A percentile compares a stretch with the other conserved stretches of the same genome.
These are phyloP conservation scores for Tuber indicum DNA, from an alignment of 495 filamentous ascomycete species.

Conservation along the genomic window DNA sequence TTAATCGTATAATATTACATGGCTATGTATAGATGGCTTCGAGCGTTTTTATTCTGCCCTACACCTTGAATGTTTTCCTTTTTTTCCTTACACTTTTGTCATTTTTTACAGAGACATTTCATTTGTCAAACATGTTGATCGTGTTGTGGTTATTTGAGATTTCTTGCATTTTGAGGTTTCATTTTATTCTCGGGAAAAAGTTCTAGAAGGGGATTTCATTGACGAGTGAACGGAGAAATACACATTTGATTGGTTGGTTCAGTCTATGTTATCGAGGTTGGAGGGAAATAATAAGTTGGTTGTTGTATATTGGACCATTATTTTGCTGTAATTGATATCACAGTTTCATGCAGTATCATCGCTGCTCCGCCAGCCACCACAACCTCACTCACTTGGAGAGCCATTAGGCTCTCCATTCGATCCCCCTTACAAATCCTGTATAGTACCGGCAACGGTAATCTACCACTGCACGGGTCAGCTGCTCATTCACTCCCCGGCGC, in stretches of 20 bases:
- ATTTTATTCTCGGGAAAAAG: slow-evolving; percentile 25
- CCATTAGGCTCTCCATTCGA: not conserved
- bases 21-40: slow-evolving; percentile 16
- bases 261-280: not conserved
- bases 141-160: slow-evolving; percentile 9
- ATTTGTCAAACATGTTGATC: slow-evolving; percentile 13
- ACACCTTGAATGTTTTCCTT: not conserved
- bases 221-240: slow-evolving; percentile 7
- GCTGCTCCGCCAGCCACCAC: not conserved
- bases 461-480: not conserved
- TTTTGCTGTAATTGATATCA: not conserved
- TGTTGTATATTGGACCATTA: not conserved
- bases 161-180: slow-evolving; percentile 34
- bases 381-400: not conserved
- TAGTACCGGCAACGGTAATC: not conserved
- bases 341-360: not conserved
- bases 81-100: not conserved
- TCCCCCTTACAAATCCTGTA: not conserved
- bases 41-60: slow-evolving; percentile 8
- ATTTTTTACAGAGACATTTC: slow-evolving; percentile 2
- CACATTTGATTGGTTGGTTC: not conserved
- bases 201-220: slow-evolving; percentile 31
- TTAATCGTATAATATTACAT: slow-evolving; percentile 13
- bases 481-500: not conserved
- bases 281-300: not conserved